Conservation (phyloP, 768 basidiomycete species). For the Dacryopinax spathularia region DNA sequence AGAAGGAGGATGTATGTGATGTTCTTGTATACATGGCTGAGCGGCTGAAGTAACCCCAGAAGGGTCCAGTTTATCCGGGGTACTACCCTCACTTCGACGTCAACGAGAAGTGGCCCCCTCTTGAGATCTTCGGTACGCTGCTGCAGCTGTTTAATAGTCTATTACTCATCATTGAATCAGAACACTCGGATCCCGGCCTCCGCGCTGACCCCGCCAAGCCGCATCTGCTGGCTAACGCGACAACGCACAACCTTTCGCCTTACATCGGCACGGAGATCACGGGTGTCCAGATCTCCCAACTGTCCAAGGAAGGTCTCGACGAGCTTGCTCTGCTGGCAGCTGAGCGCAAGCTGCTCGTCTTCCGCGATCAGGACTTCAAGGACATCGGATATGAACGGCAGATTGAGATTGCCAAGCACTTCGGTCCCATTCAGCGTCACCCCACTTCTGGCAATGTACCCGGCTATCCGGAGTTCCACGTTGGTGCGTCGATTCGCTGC, state of each 20-base stretch:
- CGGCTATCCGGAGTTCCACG: constrained; percentile 45
- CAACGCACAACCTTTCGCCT: constrained; percentile 31
- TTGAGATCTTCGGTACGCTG: constrained; percentile 32
- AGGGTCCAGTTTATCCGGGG: constrained; percentile 36
- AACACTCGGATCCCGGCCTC: constrained; percentile 32
- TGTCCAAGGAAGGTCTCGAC: constrained; percentile 38
- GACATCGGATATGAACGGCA: constrained; percentile 39
- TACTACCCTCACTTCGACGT: constrained; percentile 36
- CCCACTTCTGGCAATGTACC: constrained; percentile 35
- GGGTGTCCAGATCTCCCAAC: constrained; percentile 40
- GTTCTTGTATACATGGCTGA: constrained; percentile 6
- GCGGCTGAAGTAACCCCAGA: constrained; percentile 10
- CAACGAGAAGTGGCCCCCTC: constrained; percentile 38
- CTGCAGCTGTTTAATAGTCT: not conserved
- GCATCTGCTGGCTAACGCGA: constrained; percentile 33
- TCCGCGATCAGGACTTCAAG: constrained; percentile 51
- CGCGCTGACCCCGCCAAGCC: constrained; percentile 40
- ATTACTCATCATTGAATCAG: constrained; percentile 16
- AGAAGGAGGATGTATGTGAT: not conserved
- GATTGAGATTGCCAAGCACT: constrained; percentile 34
- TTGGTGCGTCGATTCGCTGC: constrained; percentile 25
- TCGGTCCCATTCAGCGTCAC: constrained; percentile 21
- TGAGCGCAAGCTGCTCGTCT: constrained; percentile 39
- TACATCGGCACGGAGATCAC: constrained; percentile 39
- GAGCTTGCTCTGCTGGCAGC: constrained; percentile 40